Conservation (phyloP, 2,329 filamentous ascomycete genomes). For the Hypoxylon sp. region DNA sequence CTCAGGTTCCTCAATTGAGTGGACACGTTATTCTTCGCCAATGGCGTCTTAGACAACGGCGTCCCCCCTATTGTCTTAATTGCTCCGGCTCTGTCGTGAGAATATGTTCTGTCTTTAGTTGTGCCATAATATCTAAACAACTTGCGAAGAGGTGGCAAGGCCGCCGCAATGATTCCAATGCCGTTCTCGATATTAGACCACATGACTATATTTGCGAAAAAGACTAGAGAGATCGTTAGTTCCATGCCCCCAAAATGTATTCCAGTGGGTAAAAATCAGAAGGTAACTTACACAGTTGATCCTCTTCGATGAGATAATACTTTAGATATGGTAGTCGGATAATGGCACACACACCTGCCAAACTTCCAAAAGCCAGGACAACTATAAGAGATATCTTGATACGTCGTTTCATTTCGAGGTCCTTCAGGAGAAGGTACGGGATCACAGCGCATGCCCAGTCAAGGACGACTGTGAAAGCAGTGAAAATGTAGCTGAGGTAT, state of each 20-base stretch:
- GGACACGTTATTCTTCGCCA: conserved; percentile 11
- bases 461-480: conserved; percentile 16
- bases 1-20: conserved; percentile 22
- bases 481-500: conserved; percentile 21
- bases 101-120: conserved; percentile 3
- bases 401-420: conserved; percentile 18
- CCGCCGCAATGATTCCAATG: conserved; percentile 16
- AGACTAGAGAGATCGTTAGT: neutral
- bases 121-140: conserved; percentile 25
- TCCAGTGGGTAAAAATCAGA: neutral
- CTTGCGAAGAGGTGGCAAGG: conserved; percentile 15
- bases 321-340: conserved; percentile 27
- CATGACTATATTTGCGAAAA: conserved; percentile 17
- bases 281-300: conserved; percentile 18
- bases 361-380: conserved; percentile 19
- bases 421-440: conserved; percentile 18
- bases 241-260: too few species aligned
- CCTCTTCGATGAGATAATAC: conserved; percentile 22
- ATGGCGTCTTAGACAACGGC: conserved; percentile 18
- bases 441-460: conserved; percentile 28
- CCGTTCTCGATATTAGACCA: conserved; percentile 25
- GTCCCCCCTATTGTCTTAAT: conserved; percentile 23
- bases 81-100: conserved; percentile 3
- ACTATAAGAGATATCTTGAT: conserved; percentile 24
- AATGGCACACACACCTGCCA: conserved; percentile 19